Percentiles rank a stretch among this genome's conserved stretches.
Conservation (phyloP, 345 rosid species). For the Bruguiera sexangula region DNA sequence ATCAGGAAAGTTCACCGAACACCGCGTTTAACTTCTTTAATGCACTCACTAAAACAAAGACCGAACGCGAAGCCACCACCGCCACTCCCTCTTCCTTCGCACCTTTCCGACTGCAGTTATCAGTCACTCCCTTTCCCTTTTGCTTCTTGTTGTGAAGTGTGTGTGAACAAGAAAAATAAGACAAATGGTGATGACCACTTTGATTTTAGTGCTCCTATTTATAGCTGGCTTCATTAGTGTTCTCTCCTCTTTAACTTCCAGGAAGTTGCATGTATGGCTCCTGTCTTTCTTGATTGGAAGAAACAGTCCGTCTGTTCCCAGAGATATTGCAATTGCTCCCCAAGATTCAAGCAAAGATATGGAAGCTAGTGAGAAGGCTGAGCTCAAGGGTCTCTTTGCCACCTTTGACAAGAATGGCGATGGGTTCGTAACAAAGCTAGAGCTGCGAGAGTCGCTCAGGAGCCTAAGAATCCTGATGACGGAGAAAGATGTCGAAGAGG, state of each 20-base stretch:
- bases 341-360: background rate
- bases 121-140: background rate
- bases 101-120: background rate
- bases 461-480: conserved; percentile 27
- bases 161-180: background rate
- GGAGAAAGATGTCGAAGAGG: conserved; percentile 28
- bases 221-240: conserved; percentile 33
- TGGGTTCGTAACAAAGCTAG: conserved; percentile 30
- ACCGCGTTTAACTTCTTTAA: conserved; percentile 29
- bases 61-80: background rate
- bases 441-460: conserved; percentile 25
- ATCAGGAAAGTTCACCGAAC: conserved; percentile 19
- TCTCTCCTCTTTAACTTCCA: conserved; percentile 32
- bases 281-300: conserved; percentile 17
- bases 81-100: background rate
- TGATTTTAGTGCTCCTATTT: conserved; percentile 33
- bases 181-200: conserved; percentile 22
- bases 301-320: background rate
- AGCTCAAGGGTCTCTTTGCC: conserved; percentile 24
- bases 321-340: background rate
- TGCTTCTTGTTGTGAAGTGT: background rate
- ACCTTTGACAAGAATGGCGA: conserved; percentile 37
- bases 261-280: conserved; percentile 30
- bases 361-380: conserved; percentile 5
- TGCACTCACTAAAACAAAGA: background rate